Percentiles rank a stretch among this genome's conserved stretches.
Conservation (phyloP, 192 early-diverging fungal species). For the Backusella psychrophila region DNA sequence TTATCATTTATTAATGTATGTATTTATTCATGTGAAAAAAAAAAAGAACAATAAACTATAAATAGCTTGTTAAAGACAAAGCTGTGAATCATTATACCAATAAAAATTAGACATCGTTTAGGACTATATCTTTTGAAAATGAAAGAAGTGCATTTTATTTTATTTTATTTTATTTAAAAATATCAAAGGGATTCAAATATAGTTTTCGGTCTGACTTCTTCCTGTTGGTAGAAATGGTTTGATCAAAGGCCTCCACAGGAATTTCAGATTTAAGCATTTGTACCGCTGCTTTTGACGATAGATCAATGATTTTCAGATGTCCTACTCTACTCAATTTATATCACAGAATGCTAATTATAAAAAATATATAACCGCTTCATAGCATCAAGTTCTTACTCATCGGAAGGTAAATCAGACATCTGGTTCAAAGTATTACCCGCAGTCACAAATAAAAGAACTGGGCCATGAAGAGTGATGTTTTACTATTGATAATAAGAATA, state of each 20-base stretch:
- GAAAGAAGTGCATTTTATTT: too few species aligned
- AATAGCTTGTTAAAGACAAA: background rate
- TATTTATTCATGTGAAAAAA: background rate
- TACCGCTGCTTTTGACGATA: background rate
- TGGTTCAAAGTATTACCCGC: background rate
- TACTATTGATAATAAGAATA: too few species aligned
- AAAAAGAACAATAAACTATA: background rate
- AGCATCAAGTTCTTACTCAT: background rate
- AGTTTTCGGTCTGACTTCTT: too few species aligned
- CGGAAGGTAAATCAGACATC: background rate
- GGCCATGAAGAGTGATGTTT: too few species aligned
- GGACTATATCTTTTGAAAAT: background rate
- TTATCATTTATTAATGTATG: background rate
- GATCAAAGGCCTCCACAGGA: background rate
- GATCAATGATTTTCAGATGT: background rate
- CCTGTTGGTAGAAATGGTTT: background rate
- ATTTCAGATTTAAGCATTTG: background rate
- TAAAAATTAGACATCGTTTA: background rate
- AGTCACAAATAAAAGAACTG: too few species aligned
- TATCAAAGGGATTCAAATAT: too few species aligned
- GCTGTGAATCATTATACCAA: background rate
- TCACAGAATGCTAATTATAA: background rate
- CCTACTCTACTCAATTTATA: background rate
- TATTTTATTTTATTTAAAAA: too few species aligned
- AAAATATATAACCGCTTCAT: background rate